phyloP scores from a whole-genome alignment of 768 basidiomycete genomes.

The Podaxis sp. region DNA sequence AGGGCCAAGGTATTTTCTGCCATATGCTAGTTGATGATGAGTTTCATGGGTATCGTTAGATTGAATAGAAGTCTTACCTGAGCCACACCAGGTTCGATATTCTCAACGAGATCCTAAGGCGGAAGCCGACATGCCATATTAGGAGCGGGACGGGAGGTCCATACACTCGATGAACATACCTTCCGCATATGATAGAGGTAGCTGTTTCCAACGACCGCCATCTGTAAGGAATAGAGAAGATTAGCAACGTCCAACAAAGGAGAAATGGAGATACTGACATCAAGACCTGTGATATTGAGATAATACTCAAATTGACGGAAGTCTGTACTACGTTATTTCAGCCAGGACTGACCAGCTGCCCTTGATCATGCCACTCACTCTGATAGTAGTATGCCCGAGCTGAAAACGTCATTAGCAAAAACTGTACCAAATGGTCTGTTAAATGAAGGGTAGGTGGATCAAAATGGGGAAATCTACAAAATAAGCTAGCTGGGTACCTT shows the following conservation, averaged over 20 bases:
- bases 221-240: constrained; percentile 39
- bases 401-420: constrained; percentile 90
- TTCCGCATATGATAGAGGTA: constrained; percentile 95
- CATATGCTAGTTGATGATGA: constrained; percentile 61
- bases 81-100: constrained; percentile 82
- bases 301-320: constrained; percentile 93
- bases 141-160: neutral
- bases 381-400: constrained; percentile 84
- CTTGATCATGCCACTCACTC: constrained; percentile 53
- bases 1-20: constrained; percentile 84
- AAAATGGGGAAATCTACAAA: neutral
- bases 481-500: constrained; percentile 37
- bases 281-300: constrained; percentile 85
- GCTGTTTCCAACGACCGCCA: constrained; percentile 89
- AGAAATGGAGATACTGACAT: constrained; percentile 47
- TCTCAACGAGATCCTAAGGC: constrained; percentile 70
- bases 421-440: constrained; percentile 82
- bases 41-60: constrained; percentile 3
- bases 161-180: constrained; percentile 30
- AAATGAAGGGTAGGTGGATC: neutral
- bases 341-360: neutral
- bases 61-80: constrained; percentile 32
- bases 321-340: constrained; percentile 64
- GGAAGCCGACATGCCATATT: neutral
- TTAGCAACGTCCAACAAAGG: neutral